Conservation (phyloP, 2,329 filamentous ascomycete genomes). For the Exophiala calicioides region DNA sequence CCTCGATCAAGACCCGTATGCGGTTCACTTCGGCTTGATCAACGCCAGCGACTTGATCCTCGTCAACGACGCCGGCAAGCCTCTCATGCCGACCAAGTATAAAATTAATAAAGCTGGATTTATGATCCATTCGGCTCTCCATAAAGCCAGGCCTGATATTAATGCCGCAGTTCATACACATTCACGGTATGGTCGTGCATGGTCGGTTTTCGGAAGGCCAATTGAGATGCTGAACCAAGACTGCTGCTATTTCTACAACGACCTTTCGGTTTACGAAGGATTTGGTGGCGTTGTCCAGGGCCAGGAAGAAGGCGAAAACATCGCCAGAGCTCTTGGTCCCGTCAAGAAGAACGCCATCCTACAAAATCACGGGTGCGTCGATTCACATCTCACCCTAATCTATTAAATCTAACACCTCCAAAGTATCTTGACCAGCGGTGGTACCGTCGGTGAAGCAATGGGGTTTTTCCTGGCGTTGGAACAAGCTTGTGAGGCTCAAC, state of each 20-base stretch:
- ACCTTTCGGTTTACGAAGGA: constrained; percentile 54
- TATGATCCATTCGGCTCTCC: constrained; percentile 57
- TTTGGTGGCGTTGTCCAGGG: constrained; percentile 58
- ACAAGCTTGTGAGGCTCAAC: constrained; percentile 56
- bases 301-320: constrained; percentile 54
- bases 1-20: constrained; percentile 54
- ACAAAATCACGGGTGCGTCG: constrained; percentile 52
- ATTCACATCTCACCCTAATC: no score
- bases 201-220: constrained; percentile 43
- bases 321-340: constrained; percentile 50
- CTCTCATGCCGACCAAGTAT: constrained; percentile 61
- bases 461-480: constrained; percentile 58
- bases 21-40: constrained; percentile 62
- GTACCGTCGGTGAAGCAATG: constrained; percentile 51
- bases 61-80: constrained; percentile 61
- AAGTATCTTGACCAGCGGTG: not conserved
- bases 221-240: constrained; percentile 51
- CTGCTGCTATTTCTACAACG: constrained; percentile 48
- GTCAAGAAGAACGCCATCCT: constrained; percentile 54
- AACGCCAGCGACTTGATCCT: constrained; percentile 67
- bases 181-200: constrained; percentile 52
- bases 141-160: constrained; percentile 57
- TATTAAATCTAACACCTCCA: no score
- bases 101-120: constrained; percentile 52
- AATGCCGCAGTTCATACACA: constrained; percentile 58